Percentiles rank a stretch among this genome's conserved stretches.
phyloP scores from a whole-genome alignment of 1,284 basidiomycete genomes.

The Agroathelia rolfsii region DNA sequence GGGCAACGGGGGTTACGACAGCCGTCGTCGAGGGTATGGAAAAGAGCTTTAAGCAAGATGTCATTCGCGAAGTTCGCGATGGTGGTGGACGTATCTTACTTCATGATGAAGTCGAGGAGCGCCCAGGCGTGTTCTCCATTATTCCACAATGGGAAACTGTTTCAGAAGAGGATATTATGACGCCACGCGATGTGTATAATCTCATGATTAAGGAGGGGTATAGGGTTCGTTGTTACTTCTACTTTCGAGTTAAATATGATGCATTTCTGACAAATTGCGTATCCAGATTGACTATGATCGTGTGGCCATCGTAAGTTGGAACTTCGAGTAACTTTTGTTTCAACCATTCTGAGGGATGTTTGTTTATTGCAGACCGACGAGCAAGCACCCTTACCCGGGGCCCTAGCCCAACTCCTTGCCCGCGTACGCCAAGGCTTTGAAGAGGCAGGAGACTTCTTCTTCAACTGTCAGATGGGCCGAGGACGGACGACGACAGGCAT shows the following conservation, averaged over 20 bases:
- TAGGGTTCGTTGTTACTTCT: constrained; percentile 33
- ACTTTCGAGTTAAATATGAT: constrained; percentile 9
- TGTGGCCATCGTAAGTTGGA: constrained; percentile 65
- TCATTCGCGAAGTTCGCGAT: constrained; percentile 69
- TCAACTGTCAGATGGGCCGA: constrained; percentile 82
- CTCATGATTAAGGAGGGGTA: constrained; percentile 70
- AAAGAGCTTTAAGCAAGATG: constrained; percentile 79
- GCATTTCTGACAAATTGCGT: constrained; percentile 4
- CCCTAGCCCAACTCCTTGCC: constrained; percentile 69
- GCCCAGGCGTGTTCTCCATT: constrained; percentile 82
- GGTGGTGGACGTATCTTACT: constrained; percentile 80
- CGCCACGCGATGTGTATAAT: constrained; percentile 81
- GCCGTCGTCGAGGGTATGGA: constrained; percentile 93
- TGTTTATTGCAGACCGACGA: constrained; percentile 71
- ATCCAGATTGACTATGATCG: constrained; percentile 78
- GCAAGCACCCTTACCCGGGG: constrained; percentile 85
- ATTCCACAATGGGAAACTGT: constrained; percentile 87
- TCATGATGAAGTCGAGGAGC: constrained; percentile 94
- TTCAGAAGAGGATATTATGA: constrained; percentile 82
- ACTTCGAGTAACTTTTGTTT: constrained; percentile 3
- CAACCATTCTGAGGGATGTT: constrained; percentile 2
- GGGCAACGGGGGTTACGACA: constrained; percentile 91
- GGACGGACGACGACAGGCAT: constrained; percentile 89
- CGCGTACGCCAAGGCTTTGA: constrained; percentile 60
- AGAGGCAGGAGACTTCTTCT: constrained; percentile 68